Evolutionary conservation across 1,284 basidiomycete species (phyloP).

Genomic region (Ustilago curta): DNA sequence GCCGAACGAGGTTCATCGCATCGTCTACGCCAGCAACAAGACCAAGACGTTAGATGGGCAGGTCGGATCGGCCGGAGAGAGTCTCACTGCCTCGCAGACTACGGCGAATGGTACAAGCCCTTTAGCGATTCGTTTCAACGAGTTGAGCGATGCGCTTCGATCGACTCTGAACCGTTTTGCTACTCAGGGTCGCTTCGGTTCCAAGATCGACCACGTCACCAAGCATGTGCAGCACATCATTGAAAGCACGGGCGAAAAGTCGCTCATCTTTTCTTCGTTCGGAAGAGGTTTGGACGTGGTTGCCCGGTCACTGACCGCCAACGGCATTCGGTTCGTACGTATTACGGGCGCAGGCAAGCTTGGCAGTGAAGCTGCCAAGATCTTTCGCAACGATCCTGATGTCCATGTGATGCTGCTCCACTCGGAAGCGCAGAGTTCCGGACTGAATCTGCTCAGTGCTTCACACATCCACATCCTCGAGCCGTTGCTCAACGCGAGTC

Average conservation of each 20-base stretch:
- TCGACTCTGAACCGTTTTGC: constrained; percentile 27
- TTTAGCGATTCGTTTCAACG: constrained; percentile 30
- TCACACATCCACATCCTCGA: constrained; percentile 64
- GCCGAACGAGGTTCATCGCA: constrained; percentile 58
- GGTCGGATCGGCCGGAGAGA: constrained; percentile 6
- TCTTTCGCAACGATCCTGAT: constrained; percentile 47
- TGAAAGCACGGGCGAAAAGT: constrained; percentile 54
- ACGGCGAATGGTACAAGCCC: neutral
- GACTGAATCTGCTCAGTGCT: constrained; percentile 62
- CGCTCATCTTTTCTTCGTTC: constrained; percentile 65
- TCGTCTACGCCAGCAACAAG: constrained; percentile 48
- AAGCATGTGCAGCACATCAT: constrained; percentile 57
- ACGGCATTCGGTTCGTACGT: constrained; percentile 54
- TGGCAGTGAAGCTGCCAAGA: constrained; percentile 34
- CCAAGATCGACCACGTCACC: constrained; percentile 63
- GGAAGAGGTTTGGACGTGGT: constrained; percentile 63
- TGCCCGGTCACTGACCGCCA: constrained; percentile 56
- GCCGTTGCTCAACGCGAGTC: constrained; percentile 61
- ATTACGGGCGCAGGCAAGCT: constrained; percentile 51
- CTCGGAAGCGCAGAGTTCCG: constrained; percentile 63
- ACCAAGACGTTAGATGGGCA: constrained; percentile 7
- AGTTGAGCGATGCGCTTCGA: constrained; percentile 38
- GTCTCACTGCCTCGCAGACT: neutral
- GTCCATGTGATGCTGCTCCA: constrained; percentile 63
- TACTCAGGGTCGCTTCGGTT: constrained; percentile 57